Conservation (phyloP, 1,139 yeast species). For the Blastobotrys illinoisensis region DNA sequence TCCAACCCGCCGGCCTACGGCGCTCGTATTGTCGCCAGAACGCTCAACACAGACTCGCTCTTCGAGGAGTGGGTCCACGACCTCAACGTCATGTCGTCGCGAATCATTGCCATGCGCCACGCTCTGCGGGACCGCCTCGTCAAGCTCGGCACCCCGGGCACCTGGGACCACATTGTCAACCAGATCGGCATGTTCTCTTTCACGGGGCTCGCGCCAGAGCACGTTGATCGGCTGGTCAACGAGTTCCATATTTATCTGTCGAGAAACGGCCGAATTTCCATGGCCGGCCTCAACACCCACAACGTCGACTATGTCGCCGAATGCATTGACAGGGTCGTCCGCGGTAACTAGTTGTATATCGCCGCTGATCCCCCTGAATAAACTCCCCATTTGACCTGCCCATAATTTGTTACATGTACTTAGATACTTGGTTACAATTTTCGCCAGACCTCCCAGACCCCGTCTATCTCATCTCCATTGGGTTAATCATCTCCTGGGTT, state of each 20-base stretch:
- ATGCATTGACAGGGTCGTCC: conserved; percentile 56
- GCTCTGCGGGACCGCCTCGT: conserved; percentile 45
- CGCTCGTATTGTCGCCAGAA: conserved; percentile 75
- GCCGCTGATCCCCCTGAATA: neutral
- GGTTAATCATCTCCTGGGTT: too few relatives aligned
- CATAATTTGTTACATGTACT: too few relatives aligned
- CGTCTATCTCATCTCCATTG: too few relatives aligned
- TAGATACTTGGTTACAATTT: too few relatives aligned
- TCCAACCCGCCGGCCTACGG: conserved; percentile 96
- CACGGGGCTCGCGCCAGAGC: conserved; percentile 71
- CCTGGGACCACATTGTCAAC: conserved; percentile 81
- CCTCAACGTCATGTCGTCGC: conserved; percentile 67
- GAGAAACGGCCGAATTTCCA: conserved; percentile 83
- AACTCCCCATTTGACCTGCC: too few relatives aligned
- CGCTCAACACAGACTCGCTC: conserved; percentile 57
- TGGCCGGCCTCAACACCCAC: conserved; percentile 77
- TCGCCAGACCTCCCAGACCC: too few relatives aligned
- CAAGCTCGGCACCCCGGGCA: conserved; percentile 51
- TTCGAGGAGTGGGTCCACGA: conserved; percentile 73
- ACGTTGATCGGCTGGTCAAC: conserved; percentile 62
- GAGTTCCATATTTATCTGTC: conserved; percentile 80
- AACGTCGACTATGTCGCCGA: conserved; percentile 82
- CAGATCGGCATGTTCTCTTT: conserved; percentile 97
- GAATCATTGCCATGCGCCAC: conserved; percentile 68
- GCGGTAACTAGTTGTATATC: conserved; percentile 9